Evolutionary conservation across 495 filamentous ascomycete species (phyloP).

Genomic region (Elasticomyces elasticus): DNA sequence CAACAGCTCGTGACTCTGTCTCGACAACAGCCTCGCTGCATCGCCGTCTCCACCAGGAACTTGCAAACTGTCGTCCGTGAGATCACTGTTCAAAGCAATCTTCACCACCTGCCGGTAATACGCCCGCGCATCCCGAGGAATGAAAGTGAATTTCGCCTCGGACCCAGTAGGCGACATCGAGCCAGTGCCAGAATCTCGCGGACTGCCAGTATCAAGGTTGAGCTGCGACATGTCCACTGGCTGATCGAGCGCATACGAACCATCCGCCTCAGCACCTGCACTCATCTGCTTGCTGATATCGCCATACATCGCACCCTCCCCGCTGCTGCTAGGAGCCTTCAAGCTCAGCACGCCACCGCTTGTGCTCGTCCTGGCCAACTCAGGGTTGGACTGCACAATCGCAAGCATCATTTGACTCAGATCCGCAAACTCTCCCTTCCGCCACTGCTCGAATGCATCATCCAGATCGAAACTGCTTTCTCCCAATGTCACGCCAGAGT

Average conservation of each 20-base stretch:
- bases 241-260: slow-evolving; percentile 64
- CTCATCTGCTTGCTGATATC: slow-evolving; percentile 51
- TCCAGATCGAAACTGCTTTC: slow-evolving; percentile 84
- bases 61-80: slow-evolving; percentile 47
- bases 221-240: slow-evolving; percentile 66
- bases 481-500: slow-evolving; percentile 66
- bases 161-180: slow-evolving; percentile 38
- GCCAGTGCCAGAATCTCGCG: slow-evolving; percentile 28
- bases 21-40: slow-evolving; percentile 61
- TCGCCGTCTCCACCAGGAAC: slow-evolving; percentile 45
- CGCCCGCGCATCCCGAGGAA: slow-evolving; percentile 72
- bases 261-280: slow-evolving; percentile 34
- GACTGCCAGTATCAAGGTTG: slow-evolving; percentile 44
- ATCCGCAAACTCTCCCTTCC: slow-evolving; percentile 68
- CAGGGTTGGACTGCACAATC: slow-evolving; percentile 77
- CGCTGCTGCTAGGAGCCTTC: slow-evolving; percentile 28
- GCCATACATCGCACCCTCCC: slow-evolving; percentile 43
- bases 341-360: slow-evolving; percentile 30
- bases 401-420: slow-evolving; percentile 86
- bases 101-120: slow-evolving; percentile 71
- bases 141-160: slow-evolving; percentile 57
- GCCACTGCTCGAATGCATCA: slow-evolving; percentile 85
- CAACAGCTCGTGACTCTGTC: slow-evolving; percentile 70
- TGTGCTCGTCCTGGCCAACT: slow-evolving; percentile 61
- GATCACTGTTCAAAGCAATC: slow-evolving; percentile 60